A percentile compares a stretch with the other conserved stretches of the same genome.
phyloP scores from a whole-genome alignment of 495 filamentous ascomycete species.

The Penicillium coffeae region DNA sequence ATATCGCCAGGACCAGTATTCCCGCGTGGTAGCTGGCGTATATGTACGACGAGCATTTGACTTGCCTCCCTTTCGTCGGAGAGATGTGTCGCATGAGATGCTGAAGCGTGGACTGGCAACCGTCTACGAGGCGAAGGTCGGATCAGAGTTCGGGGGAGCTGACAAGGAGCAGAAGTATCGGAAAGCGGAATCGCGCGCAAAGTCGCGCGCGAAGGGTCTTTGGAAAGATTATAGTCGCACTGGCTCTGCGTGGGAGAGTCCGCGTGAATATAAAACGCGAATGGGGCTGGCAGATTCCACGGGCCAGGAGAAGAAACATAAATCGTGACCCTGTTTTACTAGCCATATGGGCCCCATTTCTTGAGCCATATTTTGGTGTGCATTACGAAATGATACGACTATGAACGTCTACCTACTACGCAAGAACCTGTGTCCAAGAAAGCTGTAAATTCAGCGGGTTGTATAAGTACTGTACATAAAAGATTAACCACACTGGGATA shows the following conservation, averaged over 20 bases:
- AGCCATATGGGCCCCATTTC: neutral
- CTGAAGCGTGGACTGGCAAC: slow-evolving; percentile 76
- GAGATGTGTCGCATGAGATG: slow-evolving; percentile 89
- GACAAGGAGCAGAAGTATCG: slow-evolving; percentile 60
- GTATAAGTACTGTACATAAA: slow-evolving; percentile 18
- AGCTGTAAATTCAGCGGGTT: too few relatives aligned
- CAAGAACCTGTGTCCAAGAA: too few relatives aligned
- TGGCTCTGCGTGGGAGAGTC: slow-evolving; percentile 59
- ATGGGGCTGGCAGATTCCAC: slow-evolving; percentile 42
- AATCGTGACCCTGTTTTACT: neutral
- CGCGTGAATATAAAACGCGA: slow-evolving; percentile 79
- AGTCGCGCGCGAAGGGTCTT: slow-evolving; percentile 65
- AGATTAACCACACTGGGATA: slow-evolving; percentile 7
- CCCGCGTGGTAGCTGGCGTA: slow-evolving; percentile 81
- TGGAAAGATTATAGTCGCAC: slow-evolving; percentile 58
- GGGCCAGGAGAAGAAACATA: slow-evolving; percentile 30
- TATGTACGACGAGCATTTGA: slow-evolving; percentile 62
- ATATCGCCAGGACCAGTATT: slow-evolving; percentile 85
- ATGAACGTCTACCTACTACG: too few relatives aligned
- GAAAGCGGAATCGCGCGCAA: slow-evolving; percentile 67
- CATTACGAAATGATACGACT: neutral
- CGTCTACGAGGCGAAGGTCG: slow-evolving; percentile 86
- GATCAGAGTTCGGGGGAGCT: slow-evolving; percentile 80
- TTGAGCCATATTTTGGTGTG: neutral
- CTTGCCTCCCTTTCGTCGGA: slow-evolving; percentile 53